Base-by-base conservation (phyloP, 2,329 filamentous ascomycete species). In the Nakataea oryzae region DNA sequence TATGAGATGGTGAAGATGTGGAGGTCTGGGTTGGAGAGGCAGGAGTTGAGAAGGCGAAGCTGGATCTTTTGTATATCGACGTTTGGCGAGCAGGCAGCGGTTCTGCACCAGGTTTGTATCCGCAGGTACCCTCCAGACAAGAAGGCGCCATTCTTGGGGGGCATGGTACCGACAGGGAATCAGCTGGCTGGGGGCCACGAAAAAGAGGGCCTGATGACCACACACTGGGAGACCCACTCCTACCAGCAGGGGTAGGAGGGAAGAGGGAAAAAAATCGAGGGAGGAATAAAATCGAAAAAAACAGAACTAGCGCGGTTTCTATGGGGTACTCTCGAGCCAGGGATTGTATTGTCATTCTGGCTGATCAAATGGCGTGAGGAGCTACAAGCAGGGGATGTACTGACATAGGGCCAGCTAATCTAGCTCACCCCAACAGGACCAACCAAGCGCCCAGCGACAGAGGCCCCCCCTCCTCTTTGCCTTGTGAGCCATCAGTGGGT, bases 41-140 rank as follows among this genome's bases (percentile, higher is more conserved):
- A 59, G 41, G 27, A 59, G n/a, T n/a, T 59, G 34, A 50, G 58
- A 47, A 50, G 34, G 58, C 32, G 59, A 30, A 60, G 59, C 34
- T 60, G 59, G 34, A 54, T 54, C 47, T 60, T 60, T 60, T 60
- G 59, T 60, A 60, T 60, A 50, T 60, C 47, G 28, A 60, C 47
- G 21, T 28, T 54, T 17, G 59, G 47, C 17, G 32, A 41, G 59
- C 28, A 30, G 21, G 59, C 34, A 60, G 59, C 47, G 21, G 34
- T 21, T 47, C 34, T 21, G 34, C 34, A 47, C 34, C 30, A 47
- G 34, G 34, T 17, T 47, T 47, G 34, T 47, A 28, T 30, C 47
- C 26, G 34, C 27, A 54, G 47, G 59, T 60, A 60, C 59, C 47
- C 50, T 26, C 26, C 30, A 41, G 30, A 24, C 47, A 55, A 32